These are phyloP conservation scores for Ophiosphaerella herpotricha DNA, from an alignment of 2,329 filamentous ascomycete species.

Conservation along the genomic window DNA sequence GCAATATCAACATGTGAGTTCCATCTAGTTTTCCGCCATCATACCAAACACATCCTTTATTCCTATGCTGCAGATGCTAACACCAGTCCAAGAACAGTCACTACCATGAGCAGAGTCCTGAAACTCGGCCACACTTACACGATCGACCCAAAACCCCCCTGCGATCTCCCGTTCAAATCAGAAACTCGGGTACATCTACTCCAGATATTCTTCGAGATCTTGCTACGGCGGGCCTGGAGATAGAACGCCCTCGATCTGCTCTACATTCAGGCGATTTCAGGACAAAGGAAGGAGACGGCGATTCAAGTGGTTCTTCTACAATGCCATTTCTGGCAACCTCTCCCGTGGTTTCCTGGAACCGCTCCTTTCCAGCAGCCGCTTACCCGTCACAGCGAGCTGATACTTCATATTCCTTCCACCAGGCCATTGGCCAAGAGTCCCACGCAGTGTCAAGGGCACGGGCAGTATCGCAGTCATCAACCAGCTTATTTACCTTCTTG, in stretches of 20 bases:
- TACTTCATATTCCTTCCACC: slow-evolving; percentile 21
- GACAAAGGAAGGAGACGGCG: slow-evolving; percentile 49
- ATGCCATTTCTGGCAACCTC: slow-evolving; percentile 50
- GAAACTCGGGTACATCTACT: slow-evolving; percentile 36
- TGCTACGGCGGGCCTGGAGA: slow-evolving; percentile 55
- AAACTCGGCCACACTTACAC: slow-evolving; percentile 27
- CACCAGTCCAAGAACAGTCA: slow-evolving; percentile 19
- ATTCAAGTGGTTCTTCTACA: slow-evolving; percentile 15
- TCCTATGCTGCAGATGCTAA: slow-evolving; percentile 16
- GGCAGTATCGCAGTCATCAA: slow-evolving; percentile 63
- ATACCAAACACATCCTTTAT: neutral
- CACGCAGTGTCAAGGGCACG: slow-evolving; percentile 47
- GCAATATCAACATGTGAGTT: slow-evolving; percentile 58
- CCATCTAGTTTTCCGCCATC: neutral
- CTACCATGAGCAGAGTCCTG: slow-evolving; percentile 12
- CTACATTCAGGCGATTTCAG: slow-evolving; percentile 67
- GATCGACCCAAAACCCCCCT: slow-evolving; percentile 40
- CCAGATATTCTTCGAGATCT: slow-evolving; percentile 34
- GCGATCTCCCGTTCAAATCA: slow-evolving; percentile 42
- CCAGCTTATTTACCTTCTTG: slow-evolving; percentile 81
- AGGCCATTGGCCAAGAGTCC: slow-evolving; percentile 20
- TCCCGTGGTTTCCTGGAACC: slow-evolving; percentile 63
- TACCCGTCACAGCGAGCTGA: slow-evolving; percentile 22
- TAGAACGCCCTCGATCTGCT: slow-evolving; percentile 80
- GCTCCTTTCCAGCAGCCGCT: slow-evolving; percentile 50